Evolutionary conservation across 1,284 basidiomycete species (phyloP).

Genomic region (Athelia sp.): DNA sequence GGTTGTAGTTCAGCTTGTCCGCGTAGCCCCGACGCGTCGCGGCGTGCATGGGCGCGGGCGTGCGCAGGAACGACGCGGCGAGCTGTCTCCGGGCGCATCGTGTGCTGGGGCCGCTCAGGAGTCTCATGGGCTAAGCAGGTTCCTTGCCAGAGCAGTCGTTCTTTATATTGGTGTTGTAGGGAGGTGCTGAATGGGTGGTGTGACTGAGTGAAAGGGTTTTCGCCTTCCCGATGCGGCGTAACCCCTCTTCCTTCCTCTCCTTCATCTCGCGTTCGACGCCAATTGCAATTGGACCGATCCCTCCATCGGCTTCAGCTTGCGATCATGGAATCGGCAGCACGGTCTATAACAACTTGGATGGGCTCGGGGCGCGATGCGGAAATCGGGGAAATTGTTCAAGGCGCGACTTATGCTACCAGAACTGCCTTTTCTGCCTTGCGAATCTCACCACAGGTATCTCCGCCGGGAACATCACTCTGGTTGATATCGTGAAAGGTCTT

Average conservation of each 20-base stretch:
- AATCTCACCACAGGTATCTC: slow-evolving; percentile 53
- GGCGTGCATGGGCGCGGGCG: slow-evolving; percentile 5
- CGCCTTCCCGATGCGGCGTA: too few species aligned
- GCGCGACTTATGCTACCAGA: slow-evolving; percentile 31
- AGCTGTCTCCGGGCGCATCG: not conserved
- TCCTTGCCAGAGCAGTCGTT: too few species aligned
- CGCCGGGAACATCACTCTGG: slow-evolving; percentile 53
- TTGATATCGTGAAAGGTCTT: slow-evolving; percentile 83
- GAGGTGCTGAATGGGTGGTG: too few species aligned
- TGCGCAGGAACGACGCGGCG: slow-evolving; percentile 6
- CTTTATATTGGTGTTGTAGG: too few species aligned
- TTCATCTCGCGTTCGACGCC: too few species aligned
- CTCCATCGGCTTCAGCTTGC: not conserved
- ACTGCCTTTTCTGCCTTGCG: slow-evolving; percentile 2
- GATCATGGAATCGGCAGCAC: slow-evolving; percentile 38
- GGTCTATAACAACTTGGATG: slow-evolving; percentile 72
- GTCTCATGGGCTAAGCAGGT: slow-evolving; percentile 11
- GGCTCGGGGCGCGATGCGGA: slow-evolving; percentile 58
- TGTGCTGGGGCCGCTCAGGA: slow-evolving; percentile 7
- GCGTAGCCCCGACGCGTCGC: slow-evolving; percentile 2
- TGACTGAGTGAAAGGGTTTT: too few species aligned
- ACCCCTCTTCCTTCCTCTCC: too few species aligned
- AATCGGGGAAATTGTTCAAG: slow-evolving; percentile 53
- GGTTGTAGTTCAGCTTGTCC: slow-evolving; percentile 73
- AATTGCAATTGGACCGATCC: too few species aligned